These are phyloP conservation scores for Umbellularia californica DNA, from an alignment of 164 flowering plant genomes.

Conservation along the genomic window DNA sequence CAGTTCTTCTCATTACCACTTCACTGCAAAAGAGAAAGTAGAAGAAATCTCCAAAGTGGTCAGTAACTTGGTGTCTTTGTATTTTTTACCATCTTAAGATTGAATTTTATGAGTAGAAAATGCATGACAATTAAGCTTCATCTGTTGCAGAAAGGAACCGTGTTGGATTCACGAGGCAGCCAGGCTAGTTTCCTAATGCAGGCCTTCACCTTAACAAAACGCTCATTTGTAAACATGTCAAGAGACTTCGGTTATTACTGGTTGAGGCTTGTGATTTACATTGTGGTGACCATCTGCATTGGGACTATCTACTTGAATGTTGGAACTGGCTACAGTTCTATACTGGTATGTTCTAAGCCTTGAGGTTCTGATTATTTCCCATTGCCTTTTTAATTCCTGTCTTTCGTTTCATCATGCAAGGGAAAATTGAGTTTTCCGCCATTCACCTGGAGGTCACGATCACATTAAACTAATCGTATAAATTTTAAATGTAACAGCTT, in stretches of 20 bases:
- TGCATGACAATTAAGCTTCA: not conserved
- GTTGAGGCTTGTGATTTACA: conserved; percentile 83
- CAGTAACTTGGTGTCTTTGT: conserved; percentile 23
- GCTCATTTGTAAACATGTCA: conserved; percentile 89
- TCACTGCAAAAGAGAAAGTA: conserved; percentile 52
- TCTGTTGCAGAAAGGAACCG: conserved; percentile 76
- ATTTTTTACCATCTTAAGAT: not conserved
- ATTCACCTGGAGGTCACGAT: not conserved
- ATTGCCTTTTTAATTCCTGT: not conserved
- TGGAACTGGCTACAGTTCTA: conserved; percentile 72
- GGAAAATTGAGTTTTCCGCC: not conserved
- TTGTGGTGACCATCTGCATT: conserved; percentile 82
- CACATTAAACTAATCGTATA: not conserved
- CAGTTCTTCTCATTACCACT: conserved; percentile 51
- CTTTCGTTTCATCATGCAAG: not conserved
- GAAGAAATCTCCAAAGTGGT: conserved; percentile 81
- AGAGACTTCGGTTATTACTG: conserved; percentile 98
- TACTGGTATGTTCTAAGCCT: conserved; percentile 42
- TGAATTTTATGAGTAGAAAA: not conserved
- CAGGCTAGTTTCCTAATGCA: conserved; percentile 95
- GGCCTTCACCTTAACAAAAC: conserved; percentile 66
- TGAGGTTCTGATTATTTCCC: no score
- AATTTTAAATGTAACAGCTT: not conserved
- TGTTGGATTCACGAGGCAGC: conserved; percentile 85
- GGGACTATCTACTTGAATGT: conserved; percentile 82